Conservation (phyloP, 208 protist genomes). For the Wallacemonas rigidus region DNA sequence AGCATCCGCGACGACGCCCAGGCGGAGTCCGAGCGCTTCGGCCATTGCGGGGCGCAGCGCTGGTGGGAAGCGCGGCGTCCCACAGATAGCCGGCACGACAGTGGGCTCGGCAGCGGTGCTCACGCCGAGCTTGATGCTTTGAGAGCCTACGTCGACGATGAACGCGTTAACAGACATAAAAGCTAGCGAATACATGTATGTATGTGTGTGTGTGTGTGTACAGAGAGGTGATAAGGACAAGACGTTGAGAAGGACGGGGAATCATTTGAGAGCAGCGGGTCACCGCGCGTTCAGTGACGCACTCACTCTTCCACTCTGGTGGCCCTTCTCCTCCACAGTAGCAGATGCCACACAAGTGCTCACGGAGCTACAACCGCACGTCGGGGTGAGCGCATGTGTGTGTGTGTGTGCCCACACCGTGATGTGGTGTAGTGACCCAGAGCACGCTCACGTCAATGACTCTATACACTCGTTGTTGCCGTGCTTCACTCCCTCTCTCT, state of each 20-base stretch:
- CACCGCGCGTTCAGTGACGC: too few relatives aligned
- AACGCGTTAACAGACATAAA: slow-evolving; percentile 11
- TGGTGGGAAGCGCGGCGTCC: slow-evolving; percentile 45
- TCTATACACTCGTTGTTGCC: not conserved
- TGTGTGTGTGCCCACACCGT: too few relatives aligned
- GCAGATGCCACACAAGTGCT: too few relatives aligned
- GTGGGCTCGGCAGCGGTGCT: slow-evolving; percentile 29
- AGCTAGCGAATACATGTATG: too few relatives aligned
- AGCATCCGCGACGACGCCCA: not conserved
- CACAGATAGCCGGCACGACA: slow-evolving; percentile 34
- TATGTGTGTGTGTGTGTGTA: too few relatives aligned
- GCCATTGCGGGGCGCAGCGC: slow-evolving; percentile 13
- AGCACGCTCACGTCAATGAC: not conserved
- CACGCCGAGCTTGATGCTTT: slow-evolving; percentile 43
- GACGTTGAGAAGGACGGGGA: too few relatives aligned
- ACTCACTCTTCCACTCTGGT: not conserved
- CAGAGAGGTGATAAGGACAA: too few relatives aligned
- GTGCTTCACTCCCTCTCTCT: slow-evolving; percentile 2
- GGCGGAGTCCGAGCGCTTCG: not conserved
- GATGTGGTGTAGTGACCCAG: too few relatives aligned
- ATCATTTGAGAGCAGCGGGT: too few relatives aligned
- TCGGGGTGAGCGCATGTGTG: too few relatives aligned
- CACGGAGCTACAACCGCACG: too few relatives aligned
- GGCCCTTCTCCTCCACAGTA: not conserved
- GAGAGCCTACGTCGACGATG: slow-evolving; percentile 59